These are phyloP conservation scores for Cladosporium austrohemisphaericum DNA, from an alignment of 2,329 filamentous ascomycete species.

Conservation along the genomic window DNA sequence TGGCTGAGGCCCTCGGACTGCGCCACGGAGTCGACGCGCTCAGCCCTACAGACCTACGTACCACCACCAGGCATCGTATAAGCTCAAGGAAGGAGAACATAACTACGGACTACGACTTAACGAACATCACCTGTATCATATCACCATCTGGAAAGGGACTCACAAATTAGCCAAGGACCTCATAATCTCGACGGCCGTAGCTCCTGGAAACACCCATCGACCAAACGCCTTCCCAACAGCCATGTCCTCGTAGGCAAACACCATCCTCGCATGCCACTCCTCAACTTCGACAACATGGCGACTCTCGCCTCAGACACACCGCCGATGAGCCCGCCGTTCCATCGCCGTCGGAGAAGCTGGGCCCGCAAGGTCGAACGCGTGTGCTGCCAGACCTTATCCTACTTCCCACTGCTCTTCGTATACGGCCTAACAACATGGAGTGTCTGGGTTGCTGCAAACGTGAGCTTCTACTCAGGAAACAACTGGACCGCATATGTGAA, in stretches of 20 bases:
- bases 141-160: too few species aligned
- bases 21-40: not conserved
- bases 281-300: conserved; percentile 23
- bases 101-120: too few species aligned
- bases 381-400: conserved; percentile 75
- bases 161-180: too few species aligned
- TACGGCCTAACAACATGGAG: conserved; percentile 92
- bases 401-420: conserved; percentile 84
- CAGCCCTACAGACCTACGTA: not conserved
- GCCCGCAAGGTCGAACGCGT: conserved; percentile 72
- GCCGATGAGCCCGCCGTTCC: conserved; percentile 28
- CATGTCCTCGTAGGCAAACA: conserved; percentile 5
- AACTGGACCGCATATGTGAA: conserved; percentile 23
- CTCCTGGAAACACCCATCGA: not conserved
- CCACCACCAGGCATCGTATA: too few species aligned
- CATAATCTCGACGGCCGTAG: too few species aligned
- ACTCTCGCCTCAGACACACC: conserved; percentile 22
- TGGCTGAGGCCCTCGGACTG: not conserved
- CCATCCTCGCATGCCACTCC: conserved; percentile 1
- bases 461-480: conserved; percentile 39
- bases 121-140: too few species aligned
- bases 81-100: too few species aligned
- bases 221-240: not conserved
- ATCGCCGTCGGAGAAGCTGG: conserved; percentile 44
- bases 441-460: conserved; percentile 72